Evolutionary conservation across 2,329 filamentous ascomycete species (phyloP).

Genomic region (Paraphoma chrysanthemicola): DNA sequence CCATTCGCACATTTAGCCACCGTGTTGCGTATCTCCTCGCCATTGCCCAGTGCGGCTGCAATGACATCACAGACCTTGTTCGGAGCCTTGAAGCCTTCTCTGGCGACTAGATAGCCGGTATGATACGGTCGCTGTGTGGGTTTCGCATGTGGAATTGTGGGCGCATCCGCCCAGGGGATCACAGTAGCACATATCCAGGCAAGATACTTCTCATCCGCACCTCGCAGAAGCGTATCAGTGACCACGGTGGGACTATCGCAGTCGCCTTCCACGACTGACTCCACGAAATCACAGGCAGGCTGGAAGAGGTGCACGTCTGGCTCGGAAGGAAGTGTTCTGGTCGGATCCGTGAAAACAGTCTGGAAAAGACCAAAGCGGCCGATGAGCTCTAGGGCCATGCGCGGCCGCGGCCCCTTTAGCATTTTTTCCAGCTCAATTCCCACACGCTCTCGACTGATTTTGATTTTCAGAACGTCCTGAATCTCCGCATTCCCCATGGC

Average conservation of each 20-base stretch:
- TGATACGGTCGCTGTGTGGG: slow-evolving; percentile 36
- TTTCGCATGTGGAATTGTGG: slow-evolving; percentile 57
- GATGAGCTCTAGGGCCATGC: slow-evolving; percentile 68
- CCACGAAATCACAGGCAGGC: slow-evolving; percentile 68
- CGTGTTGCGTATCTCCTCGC: slow-evolving; percentile 66
- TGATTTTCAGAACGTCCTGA: slow-evolving; percentile 76
- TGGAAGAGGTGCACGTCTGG: slow-evolving; percentile 69
- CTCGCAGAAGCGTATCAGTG: slow-evolving; percentile 60
- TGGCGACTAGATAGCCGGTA: slow-evolving; percentile 68
- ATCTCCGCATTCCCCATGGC: slow-evolving; percentile 85
- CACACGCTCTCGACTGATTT: slow-evolving; percentile 91
- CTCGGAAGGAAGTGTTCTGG: slow-evolving; percentile 56
- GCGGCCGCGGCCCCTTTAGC: slow-evolving; percentile 72
- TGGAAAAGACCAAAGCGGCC: slow-evolving; percentile 72
- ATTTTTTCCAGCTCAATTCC: slow-evolving; percentile 91
- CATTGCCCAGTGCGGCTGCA: slow-evolving; percentile 68
- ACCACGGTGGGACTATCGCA: slow-evolving; percentile 51
- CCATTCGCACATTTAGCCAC: slow-evolving; percentile 62
- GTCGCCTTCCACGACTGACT: slow-evolving; percentile 21
- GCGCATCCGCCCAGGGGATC: slow-evolving; percentile 72
- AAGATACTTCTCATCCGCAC: slow-evolving; percentile 70
- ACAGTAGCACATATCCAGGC: slow-evolving; percentile 80
- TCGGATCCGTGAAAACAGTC: slow-evolving; percentile 76
- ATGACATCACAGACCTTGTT: slow-evolving; percentile 78
- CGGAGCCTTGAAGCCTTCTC: slow-evolving; percentile 79